A percentile compares a stretch with the other conserved stretches of the same genome.
phyloP scores from a whole-genome alignment of 163 green algal genomes.

The Prototheca wickerhamii region DNA sequence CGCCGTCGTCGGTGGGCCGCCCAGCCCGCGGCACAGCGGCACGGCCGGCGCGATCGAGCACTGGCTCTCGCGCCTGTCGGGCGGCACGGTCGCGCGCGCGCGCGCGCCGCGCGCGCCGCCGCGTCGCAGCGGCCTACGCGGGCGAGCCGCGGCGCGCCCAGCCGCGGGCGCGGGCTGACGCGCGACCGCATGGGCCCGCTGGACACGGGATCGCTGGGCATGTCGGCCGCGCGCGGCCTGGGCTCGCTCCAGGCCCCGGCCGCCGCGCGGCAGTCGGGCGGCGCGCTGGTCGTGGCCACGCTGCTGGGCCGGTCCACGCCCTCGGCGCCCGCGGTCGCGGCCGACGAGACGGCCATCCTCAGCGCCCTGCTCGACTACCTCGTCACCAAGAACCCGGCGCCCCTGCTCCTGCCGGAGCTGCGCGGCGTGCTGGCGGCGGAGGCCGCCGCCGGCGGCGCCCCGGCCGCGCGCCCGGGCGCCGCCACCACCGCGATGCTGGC shows the following conservation, averaged over 20 bases:
- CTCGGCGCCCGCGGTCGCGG: not conserved
- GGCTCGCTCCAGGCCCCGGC: too few species aligned
- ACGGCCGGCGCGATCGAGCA: too few species aligned
- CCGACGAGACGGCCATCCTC: not conserved
- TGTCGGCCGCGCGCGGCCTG: not conserved
- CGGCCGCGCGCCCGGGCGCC: not conserved
- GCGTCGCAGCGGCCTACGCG: too few species aligned
- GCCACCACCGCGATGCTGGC: not conserved
- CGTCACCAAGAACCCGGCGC: not conserved
- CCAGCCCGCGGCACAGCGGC: too few species aligned
- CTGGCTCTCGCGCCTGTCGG: not conserved
- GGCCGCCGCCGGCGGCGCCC: not conserved
- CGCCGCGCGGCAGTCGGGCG: too few species aligned
- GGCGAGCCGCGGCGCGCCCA: too few species aligned
- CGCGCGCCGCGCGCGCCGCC: not conserved
- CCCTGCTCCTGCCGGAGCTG: not conserved
- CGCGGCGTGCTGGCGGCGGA: not conserved
- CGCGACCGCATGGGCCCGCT: not conserved
- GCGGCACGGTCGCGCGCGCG: not conserved
- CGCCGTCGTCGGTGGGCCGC: too few species aligned
- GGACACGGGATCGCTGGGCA: not conserved
- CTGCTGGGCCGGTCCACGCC: not conserved
- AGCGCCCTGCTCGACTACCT: not conserved
- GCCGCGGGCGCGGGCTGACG: not conserved
- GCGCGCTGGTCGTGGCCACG: not conserved